Percentiles rank a stretch among this genome's conserved stretches.
Conservation (phyloP, 2,329 filamentous ascomycete species). For the Claviceps maximensis region DNA sequence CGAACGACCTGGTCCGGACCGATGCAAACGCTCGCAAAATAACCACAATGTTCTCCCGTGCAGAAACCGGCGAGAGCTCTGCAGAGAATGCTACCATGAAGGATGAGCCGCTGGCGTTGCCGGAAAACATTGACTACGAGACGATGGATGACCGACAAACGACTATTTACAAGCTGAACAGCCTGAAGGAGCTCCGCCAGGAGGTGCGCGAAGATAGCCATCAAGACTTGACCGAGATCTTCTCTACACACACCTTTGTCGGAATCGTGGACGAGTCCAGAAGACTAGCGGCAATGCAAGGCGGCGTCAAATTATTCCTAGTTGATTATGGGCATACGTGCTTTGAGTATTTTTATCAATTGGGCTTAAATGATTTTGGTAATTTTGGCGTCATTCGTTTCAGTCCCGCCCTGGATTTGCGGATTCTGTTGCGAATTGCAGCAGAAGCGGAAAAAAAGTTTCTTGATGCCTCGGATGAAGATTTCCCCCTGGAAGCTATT, state of each 20-base stretch:
- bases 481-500: conserved; percentile 54
- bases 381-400: conserved; percentile 85
- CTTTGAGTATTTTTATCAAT: conserved; percentile 89
- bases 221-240: conserved; percentile 71
- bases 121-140: conserved; percentile 55
- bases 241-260: conserved; percentile 82
- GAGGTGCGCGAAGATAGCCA: conserved; percentile 74
- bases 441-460: conserved; percentile 53
- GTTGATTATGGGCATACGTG: conserved; percentile 83
- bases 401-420: conserved; percentile 58
- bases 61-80: conserved; percentile 22
- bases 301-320: conserved; percentile 81
- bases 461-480: conserved; percentile 28
- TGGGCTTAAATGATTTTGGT: conserved; percentile 87
- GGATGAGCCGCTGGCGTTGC: conserved; percentile 22
- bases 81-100: conserved; percentile 3
- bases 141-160: conserved; percentile 50
- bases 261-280: conserved; percentile 80
- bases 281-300: conserved; percentile 83
- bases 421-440: conserved; percentile 58
- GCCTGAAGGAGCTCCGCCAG: conserved; percentile 71
- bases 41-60: conserved; percentile 75
- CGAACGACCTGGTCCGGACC: conserved; percentile 77
- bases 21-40: conserved; percentile 87
- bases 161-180: conserved; percentile 61